phyloP scores from a whole-genome alignment of 352 stramenopile genomes.

The Phytophthora chlamydospora region DNA sequence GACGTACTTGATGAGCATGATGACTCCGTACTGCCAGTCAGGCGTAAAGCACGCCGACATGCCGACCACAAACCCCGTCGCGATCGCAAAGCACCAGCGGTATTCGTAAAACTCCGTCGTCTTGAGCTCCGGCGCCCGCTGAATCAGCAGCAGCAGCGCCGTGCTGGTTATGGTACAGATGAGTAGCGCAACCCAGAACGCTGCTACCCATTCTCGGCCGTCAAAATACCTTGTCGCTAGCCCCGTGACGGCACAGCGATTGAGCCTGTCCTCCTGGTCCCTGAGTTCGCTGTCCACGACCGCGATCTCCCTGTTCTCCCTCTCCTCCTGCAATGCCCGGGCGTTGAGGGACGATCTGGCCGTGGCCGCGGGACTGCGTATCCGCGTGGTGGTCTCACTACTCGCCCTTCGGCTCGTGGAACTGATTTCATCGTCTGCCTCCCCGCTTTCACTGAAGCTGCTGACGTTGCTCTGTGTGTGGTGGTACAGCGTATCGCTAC shows the following conservation, averaged over 20 bases:
- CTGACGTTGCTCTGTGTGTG: slow-evolving; percentile 39
- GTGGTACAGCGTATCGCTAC: slow-evolving; percentile 39
- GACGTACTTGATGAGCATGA: slow-evolving; percentile 46
- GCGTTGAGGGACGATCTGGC: slow-evolving; percentile 16
- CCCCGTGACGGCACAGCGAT: slow-evolving; percentile 26
- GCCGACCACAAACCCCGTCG: slow-evolving; percentile 37
- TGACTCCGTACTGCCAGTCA: slow-evolving; percentile 47
- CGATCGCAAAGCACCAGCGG: slow-evolving; percentile 41
- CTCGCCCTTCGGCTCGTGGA: slow-evolving; percentile 1
- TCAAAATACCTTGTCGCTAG: slow-evolving; percentile 25
- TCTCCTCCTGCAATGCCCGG: slow-evolving; percentile 26
- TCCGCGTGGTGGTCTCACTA: slow-evolving; percentile 15
- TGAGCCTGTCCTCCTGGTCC: slow-evolving; percentile 30
- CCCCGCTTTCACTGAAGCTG: slow-evolving; percentile 5
- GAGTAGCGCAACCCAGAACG: slow-evolving; percentile 31
- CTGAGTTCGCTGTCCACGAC: slow-evolving; percentile 34
- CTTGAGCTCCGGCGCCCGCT: slow-evolving; percentile 37
- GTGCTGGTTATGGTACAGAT: slow-evolving; percentile 24
- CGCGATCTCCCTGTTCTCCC: slow-evolving; percentile 34
- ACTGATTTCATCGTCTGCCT: neutral
- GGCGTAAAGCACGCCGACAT: slow-evolving; percentile 52
- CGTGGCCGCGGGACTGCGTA: slow-evolving; percentile 13
- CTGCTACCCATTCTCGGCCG: slow-evolving; percentile 49
- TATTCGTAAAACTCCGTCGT: slow-evolving; percentile 54
- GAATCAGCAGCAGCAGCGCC: slow-evolving; percentile 32